Evolutionary conservation across 2,329 filamentous ascomycete species (phyloP).

Genomic region (Pseudogymnoascus sp.): DNA sequence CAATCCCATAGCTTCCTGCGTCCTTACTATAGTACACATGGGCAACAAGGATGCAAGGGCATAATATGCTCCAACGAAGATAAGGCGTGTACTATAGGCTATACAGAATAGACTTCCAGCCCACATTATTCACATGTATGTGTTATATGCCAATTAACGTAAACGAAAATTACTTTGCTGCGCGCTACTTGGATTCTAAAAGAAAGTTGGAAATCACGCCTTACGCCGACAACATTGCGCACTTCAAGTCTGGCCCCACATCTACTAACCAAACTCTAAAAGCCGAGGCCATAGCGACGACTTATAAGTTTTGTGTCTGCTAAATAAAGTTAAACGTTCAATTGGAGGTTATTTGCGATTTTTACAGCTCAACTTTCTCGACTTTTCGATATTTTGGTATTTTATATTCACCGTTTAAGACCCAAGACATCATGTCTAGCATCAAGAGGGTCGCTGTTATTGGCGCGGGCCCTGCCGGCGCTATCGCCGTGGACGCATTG

Average conservation of each 20-base stretch:
- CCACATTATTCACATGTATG: neutral
- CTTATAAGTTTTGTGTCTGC: neutral
- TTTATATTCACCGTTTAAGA: neutral
- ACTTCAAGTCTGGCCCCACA: neutral
- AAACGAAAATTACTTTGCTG: neutral
- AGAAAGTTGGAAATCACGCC: neutral
- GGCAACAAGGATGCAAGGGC: neutral
- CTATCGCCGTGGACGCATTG: slow-evolving; percentile 52
- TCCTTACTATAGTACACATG: neutral
- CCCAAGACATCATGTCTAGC: slow-evolving; percentile 11
- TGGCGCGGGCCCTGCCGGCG: slow-evolving; percentile 52
- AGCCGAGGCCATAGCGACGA: neutral
- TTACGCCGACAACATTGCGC: neutral
- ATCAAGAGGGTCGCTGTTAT: slow-evolving; percentile 46
- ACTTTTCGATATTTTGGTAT: neutral
- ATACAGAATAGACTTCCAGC: neutral
- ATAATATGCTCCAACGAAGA: neutral
- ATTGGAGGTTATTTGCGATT: neutral
- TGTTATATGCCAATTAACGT: neutral
- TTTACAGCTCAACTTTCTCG: neutral
- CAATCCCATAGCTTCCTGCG: neutral
- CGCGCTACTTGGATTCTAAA: neutral
- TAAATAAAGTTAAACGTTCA: neutral
- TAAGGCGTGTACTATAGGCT: neutral
- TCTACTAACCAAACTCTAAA: neutral